Percentiles rank a stretch among this genome's conserved stretches.
Evolutionary conservation across 768 basidiomycete genomes (phyloP).

Genomic region (Lanmaoa rubissima): DNA sequence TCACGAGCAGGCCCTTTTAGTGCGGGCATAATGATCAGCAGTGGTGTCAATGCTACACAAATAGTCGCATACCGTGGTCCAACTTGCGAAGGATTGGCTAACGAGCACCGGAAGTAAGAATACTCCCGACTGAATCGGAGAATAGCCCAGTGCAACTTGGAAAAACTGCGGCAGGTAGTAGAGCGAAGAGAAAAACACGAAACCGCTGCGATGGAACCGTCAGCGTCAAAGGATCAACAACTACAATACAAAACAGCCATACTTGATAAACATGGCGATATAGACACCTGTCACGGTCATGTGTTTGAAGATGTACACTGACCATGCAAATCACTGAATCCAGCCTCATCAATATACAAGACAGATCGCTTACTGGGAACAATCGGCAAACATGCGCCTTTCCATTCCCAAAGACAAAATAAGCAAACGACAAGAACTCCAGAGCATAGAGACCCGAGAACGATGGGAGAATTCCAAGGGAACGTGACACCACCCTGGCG

Average conservation of each 20-base stretch:
- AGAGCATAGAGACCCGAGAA: conserved; percentile 57
- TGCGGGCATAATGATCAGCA: neutral
- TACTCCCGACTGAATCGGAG: conserved; percentile 60
- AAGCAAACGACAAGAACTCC: conserved; percentile 51
- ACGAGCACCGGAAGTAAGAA: conserved; percentile 70
- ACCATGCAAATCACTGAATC: neutral
- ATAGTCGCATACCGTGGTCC: conserved; percentile 43
- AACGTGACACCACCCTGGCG: conserved; percentile 67
- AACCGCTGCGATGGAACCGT: conserved; percentile 39
- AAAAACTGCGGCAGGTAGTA: conserved; percentile 78
- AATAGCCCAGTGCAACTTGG: conserved; percentile 67
- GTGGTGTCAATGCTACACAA: neutral
- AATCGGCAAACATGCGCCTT: conserved; percentile 65
- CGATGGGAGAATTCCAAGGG: conserved; percentile 66
- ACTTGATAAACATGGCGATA: conserved; percentile 69
- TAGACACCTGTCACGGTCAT: conserved; percentile 66
- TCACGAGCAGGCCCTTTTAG: conserved; percentile 56
- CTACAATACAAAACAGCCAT: conserved; percentile 13
- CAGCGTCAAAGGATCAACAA: neutral
- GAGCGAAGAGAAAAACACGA: conserved; percentile 60
- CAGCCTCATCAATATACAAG: neutral
- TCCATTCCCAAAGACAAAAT: conserved; percentile 76
- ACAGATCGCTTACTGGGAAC: conserved; percentile 54
- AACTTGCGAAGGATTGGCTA: conserved; percentile 59
- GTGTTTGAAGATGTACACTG: conserved; percentile 73